These are phyloP conservation scores for Fusarium continuum DNA, from an alignment of 2,329 filamentous ascomycete genomes.

Conservation along the genomic window DNA sequence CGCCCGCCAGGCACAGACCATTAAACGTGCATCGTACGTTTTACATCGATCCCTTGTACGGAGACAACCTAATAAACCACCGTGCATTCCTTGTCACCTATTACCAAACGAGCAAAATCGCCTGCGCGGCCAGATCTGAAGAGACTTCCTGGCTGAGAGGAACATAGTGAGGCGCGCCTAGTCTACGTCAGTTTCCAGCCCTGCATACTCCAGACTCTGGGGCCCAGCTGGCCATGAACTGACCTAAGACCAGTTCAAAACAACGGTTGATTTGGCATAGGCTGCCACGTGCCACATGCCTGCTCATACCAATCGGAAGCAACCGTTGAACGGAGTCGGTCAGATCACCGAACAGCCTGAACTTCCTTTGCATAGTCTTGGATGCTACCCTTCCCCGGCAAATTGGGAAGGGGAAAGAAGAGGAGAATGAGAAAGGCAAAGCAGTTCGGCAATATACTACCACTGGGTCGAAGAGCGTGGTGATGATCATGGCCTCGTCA, in stretches of 20 bases:
- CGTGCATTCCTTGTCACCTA: conserved; percentile 3
- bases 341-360: conserved; percentile 4
- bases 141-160: not conserved
- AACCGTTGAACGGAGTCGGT: not conserved
- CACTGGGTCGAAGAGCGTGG: not conserved
- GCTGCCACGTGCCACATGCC: conserved; percentile 38
- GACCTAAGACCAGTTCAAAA: conserved; percentile 43
- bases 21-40: not conserved
- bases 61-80: not conserved
- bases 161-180: conserved; percentile 3
- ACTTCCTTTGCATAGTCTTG: conserved; percentile 3
- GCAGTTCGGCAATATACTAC: not conserved
- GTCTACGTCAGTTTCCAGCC: conserved; percentile 19
- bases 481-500: not conserved
- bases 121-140: conserved; percentile 10
- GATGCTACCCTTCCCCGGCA: not conserved
- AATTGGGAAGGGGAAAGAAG: not conserved
- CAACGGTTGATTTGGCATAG: conserved; percentile 36
- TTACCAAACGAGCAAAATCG: conserved; percentile 11
- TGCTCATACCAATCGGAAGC: conserved; percentile 37
- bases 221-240: conserved; percentile 32
- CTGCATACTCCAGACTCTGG: conserved; percentile 12
- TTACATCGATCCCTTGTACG: conserved; percentile 9
- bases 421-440: not conserved
- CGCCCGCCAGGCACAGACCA: conserved; percentile 25